Base-by-base conservation (phyloP, 305 asterid genomes). In the Coffea humblotiana region DNA sequence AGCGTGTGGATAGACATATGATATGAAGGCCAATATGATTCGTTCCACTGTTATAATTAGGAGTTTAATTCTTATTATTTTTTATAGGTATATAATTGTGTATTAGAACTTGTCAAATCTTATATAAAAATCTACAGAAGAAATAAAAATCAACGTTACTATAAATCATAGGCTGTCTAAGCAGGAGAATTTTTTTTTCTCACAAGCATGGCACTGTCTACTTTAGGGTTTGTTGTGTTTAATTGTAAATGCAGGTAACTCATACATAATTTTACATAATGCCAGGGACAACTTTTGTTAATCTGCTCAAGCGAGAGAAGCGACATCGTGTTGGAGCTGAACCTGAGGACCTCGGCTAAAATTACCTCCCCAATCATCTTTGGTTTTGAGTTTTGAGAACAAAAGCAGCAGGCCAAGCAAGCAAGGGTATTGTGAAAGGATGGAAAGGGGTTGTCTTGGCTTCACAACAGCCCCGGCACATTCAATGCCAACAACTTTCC, bases 391-490 rank as follows among this genome's bases (percentile, higher is more conserved):
- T 29, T 35, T 23, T 37, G 45, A 71, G 49, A 58, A 71, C 25
- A 61, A 70, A 51, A 32, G 18, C 29, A 40, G 29, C 58, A 29
- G 73, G 71, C 13, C 66, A 72, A 69, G 80, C 67, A 71, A 66
- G 54, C 52, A 61, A 23, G 23, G 21, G 40, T 45, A 35, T 49
- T 11, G 69, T 37, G 74, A 72, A 78, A 78, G 48, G 27, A 92
- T 92, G 97, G 96, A 90, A 87, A 81, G 82, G 74, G 83, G 89
- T 71, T 86, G 88, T 80, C 76, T 90, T 67, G 77, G 95, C 77
- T 92, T 91, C 90, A 83, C 90, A 74, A 74, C 93, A 37, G 82
- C 93, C 70, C 86, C 94, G 11, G 29, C 92, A 19, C 90, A 89
- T n/a, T 79, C 89, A 35, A 85, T 82, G 56, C 84, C 92, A 82